Base-by-base conservation (phyloP, 148 eudicot genomes). In the Chenopodium quinoa region DNA sequence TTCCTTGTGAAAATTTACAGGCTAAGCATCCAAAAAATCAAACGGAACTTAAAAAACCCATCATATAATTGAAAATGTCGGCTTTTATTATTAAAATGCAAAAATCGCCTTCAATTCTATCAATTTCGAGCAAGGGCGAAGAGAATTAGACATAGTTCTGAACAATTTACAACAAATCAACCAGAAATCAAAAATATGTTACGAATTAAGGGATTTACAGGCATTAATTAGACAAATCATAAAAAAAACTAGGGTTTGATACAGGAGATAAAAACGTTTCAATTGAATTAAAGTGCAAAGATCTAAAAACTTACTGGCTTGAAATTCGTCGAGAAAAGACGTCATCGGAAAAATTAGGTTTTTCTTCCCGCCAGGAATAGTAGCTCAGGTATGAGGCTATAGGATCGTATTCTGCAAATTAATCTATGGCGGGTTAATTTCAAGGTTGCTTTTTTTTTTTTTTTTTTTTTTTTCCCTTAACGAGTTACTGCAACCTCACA, bases 251-350 rank as follows among this genome's bases (percentile, higher is more conserved):
- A 81, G 82, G 84, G 84, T 85, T 78, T 56, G 60, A 56, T 27
- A 54, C 2, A 64, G 62, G 22, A 19, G 20, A 52, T 7, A 16
- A 16, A 58, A 29, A 64, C 4, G 4, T 37, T 22, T 25, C 7
- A 7, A 60, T 40, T 34, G 64, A 34, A 82, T 6, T 4, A 46
- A 47, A 34, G n/a, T 8, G 68, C 44, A 29, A 47, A 69, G 60
- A 81, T 64, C 71, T 7, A 4, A 29, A 64, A 25, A 81, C 82
- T 78, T 78, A 85, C 87, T 81, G 11, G 84, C 81, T 82, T 85
- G 87, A 75, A 85, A 85, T 78, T 85, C 87, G 76, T 85, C 87
- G 68, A 85, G 63, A 69, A 85, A 85, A n/a, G 87, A 85, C 54
- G 82, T 56, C 84, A 85, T 81, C 54, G 72, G 74, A 5, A 65